Conservation (phyloP, 73 alveolate genomes). For the Symbiodinium pilosum region DNA sequence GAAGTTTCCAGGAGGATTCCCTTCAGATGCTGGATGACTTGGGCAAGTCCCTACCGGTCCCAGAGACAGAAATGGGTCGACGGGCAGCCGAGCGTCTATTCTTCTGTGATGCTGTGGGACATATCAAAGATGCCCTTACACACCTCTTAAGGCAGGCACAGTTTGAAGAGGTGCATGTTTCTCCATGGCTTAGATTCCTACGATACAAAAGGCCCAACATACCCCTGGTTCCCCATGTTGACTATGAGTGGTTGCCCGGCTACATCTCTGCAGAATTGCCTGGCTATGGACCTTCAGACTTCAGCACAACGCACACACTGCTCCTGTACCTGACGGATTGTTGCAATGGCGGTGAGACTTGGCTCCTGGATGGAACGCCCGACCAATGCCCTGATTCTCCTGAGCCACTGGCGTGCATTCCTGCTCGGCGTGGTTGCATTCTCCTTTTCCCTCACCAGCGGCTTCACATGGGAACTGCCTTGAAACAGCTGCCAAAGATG, state of each 20-base stretch:
- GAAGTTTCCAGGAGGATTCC: conserved; percentile 2
- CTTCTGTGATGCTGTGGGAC: conserved; percentile 13
- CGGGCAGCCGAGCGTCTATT: conserved; percentile 84
- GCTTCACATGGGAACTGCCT: conserved; percentile 41
- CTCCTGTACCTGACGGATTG: conserved; percentile 77
- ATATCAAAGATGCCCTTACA: background rate
- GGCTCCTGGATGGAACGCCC: background rate
- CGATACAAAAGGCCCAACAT: conserved; percentile 30
- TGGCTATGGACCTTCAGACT: conserved; percentile 41
- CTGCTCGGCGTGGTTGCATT: conserved; percentile 22
- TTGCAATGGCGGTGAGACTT: conserved; percentile 25
- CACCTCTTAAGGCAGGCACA: background rate
- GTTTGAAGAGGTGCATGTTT: conserved; percentile 15
- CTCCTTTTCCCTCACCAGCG: conserved; percentile 40
- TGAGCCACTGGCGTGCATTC: background rate
- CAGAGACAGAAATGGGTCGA: conserved; percentile 46
- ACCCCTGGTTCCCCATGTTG: conserved; percentile 79
- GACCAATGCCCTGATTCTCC: background rate
- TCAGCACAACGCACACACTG: conserved; percentile 28
- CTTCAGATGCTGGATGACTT: background rate
- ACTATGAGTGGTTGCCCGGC: conserved; percentile 66
- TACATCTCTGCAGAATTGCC: conserved; percentile 36
- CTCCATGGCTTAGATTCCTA: conserved; percentile 54
- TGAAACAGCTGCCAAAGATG: conserved; percentile 31
- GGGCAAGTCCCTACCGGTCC: conserved; percentile 7